Conservation (phyloP, 208 protist species). For the Herpetomonas samuelpessoai region DNA sequence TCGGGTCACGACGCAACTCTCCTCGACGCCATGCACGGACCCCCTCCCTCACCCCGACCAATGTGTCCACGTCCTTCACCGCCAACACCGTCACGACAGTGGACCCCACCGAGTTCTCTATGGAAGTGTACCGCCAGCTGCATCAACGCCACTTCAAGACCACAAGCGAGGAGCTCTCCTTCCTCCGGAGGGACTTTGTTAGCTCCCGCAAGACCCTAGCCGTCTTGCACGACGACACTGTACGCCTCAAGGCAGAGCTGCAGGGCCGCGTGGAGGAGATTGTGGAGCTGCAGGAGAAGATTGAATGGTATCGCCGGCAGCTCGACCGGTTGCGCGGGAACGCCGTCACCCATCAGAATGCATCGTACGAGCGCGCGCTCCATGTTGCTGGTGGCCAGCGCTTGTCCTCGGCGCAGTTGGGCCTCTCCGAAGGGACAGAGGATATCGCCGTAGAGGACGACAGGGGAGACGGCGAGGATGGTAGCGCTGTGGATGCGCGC, state of each 20-base stretch:
- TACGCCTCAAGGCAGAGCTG: slow-evolving; percentile 39
- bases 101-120: slow-evolving; percentile 24
- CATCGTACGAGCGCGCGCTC: not conserved
- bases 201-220: slow-evolving; percentile 47
- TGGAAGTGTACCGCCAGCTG: slow-evolving; percentile 45
- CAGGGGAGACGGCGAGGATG: not conserved
- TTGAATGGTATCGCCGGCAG: slow-evolving; percentile 27
- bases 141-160: slow-evolving; percentile 55
- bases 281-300: slow-evolving; percentile 20
- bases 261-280: slow-evolving; percentile 34
- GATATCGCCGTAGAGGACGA: slow-evolving; percentile 1
- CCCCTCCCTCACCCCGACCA: not conserved
- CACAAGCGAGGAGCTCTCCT: slow-evolving; percentile 62
- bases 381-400: not conserved
- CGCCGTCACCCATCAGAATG: not conserved
- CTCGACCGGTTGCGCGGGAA: slow-evolving; percentile 11
- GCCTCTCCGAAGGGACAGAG: not conserved
- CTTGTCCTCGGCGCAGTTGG: too few species aligned
- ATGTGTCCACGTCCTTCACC: not conserved
- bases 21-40: not conserved
- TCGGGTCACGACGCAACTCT: too few species aligned
- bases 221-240: slow-evolving; percentile 49
- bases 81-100: not conserved
- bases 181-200: slow-evolving; percentile 59
- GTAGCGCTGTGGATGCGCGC: too few species aligned